A percentile compares a stretch with the other conserved stretches of the same genome.
Evolutionary conservation across 768 basidiomycete species (phyloP).

Genomic region (Cystobasidium ongulense): DNA sequence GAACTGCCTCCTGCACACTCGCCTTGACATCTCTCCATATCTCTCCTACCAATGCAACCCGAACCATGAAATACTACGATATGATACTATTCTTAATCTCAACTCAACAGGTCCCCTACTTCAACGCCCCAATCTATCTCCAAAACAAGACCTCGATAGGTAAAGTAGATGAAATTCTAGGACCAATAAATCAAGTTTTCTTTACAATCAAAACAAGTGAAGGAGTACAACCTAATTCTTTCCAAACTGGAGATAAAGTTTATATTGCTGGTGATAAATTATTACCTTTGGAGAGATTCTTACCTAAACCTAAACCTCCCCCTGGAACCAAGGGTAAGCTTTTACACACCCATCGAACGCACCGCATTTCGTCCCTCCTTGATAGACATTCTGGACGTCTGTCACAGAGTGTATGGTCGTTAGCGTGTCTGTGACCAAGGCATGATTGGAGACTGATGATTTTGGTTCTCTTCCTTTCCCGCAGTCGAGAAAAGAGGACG

Average conservation of each 20-base stretch:
- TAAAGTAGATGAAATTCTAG: conserved; percentile 98
- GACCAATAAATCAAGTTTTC: conserved; percentile 92
- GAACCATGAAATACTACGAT: no score
- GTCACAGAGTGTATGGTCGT: no score
- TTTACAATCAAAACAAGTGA: conserved; percentile 96
- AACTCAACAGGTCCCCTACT: conserved; percentile 75
- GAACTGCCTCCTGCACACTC: neutral
- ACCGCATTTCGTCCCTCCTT: no score
- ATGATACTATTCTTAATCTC: no score
- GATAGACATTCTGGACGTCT: no score
- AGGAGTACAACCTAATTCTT: conserved; percentile 89
- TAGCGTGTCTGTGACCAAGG: neutral
- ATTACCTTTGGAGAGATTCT: conserved; percentile 87
- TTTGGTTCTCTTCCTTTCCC: conserved; percentile 28
- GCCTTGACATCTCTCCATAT: no score
- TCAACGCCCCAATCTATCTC: conserved; percentile 96
- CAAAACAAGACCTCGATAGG: conserved; percentile 93
- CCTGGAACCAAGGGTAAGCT: conserved; percentile 36
- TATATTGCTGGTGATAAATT: conserved; percentile 97
- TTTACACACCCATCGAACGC: conserved; percentile 44
- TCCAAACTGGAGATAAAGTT: conserved; percentile 96
- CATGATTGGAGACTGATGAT: conserved; percentile 10
- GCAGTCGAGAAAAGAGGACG: conserved; percentile 44
- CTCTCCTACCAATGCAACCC: no score
- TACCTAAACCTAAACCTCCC: conserved; percentile 79